These are phyloP conservation scores for Butyriboletus loyo DNA, from an alignment of 768 basidiomycete genomes.

Conservation along the genomic window DNA sequence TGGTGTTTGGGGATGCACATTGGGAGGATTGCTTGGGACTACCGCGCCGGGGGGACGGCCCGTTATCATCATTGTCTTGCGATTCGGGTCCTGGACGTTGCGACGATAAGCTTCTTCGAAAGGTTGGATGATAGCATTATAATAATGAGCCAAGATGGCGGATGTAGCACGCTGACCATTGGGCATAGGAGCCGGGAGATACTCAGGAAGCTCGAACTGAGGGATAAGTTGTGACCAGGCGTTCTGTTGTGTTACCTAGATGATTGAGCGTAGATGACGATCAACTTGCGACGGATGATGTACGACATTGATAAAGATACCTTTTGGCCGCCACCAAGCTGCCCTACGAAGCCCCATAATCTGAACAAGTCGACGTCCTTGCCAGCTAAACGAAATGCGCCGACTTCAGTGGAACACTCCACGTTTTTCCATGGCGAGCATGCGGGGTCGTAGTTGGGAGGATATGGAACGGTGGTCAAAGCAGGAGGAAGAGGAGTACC, in stretches of 20 bases:
- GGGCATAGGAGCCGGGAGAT: conserved; percentile 44
- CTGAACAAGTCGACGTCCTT: conserved; percentile 77
- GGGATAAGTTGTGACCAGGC: conserved; percentile 54
- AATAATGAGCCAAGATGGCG: conserved; percentile 54
- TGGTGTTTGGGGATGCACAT: conserved; percentile 15
- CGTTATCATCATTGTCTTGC: conserved; percentile 46
- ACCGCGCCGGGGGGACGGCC: conserved; percentile 30
- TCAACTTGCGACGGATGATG: conserved; percentile 15
- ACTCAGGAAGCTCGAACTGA: conserved; percentile 62
- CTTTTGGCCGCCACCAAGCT: conserved; percentile 57
- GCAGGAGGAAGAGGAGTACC: conserved; percentile 71
- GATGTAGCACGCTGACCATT: conserved; percentile 50
- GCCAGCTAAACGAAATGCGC: conserved; percentile 65
- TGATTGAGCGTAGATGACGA: conserved; percentile 2
- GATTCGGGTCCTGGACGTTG: conserved; percentile 58
- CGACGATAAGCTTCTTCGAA: conserved; percentile 72
- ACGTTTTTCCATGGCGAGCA: conserved; percentile 64
- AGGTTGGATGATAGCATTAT: conserved; percentile 58
- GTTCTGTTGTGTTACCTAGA: conserved; percentile 49
- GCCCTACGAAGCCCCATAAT: conserved; percentile 61
- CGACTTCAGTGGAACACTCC: conserved; percentile 58
- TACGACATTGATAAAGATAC: conserved; percentile 40
- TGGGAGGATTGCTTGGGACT: conserved; percentile 15
- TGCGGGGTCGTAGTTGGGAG: conserved; percentile 57
- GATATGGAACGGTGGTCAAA: conserved; percentile 59